A percentile compares a stretch with the other conserved stretches of the same genome.
phyloP scores from a whole-genome alignment of 164 flowering plant species.

The Houttuynia cordata region DNA sequence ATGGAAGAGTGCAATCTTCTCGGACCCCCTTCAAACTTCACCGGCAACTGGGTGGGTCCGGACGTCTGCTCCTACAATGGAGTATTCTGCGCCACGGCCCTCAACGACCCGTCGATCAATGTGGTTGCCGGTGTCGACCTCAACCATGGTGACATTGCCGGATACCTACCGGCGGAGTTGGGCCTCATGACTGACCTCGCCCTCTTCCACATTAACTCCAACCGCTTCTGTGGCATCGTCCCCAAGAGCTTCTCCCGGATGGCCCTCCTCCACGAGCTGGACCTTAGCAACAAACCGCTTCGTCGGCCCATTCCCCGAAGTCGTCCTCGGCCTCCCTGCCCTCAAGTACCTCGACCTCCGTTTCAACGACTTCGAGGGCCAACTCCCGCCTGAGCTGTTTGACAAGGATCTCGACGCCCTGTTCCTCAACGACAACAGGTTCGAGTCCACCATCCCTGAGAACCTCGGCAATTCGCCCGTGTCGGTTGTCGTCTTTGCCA shows the following conservation, averaged over 20 bases:
- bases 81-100: constrained; percentile 49
- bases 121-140: constrained; percentile 75
- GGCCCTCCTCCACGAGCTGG: constrained; percentile 39
- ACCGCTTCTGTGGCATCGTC: constrained; percentile 63
- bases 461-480: constrained; percentile 51
- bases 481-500: constrained; percentile 50
- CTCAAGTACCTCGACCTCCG: constrained; percentile 60
- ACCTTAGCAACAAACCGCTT: constrained; percentile 74
- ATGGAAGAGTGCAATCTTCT: constrained; percentile 57
- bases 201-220: constrained; percentile 59
- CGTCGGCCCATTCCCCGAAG: constrained; percentile 60
- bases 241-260: constrained; percentile 44
- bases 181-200: constrained; percentile 59
- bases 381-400: constrained; percentile 43
- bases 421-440: constrained; percentile 64
- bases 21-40: constrained; percentile 54
- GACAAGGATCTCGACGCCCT: constrained; percentile 49
- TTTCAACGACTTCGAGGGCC: constrained; percentile 67
- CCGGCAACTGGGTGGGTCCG: constrained; percentile 54
- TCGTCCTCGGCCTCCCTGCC: constrained; percentile 27
- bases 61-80: constrained; percentile 60
- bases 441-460: constrained; percentile 42
- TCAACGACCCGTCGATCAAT: constrained; percentile 30
- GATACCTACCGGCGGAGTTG: constrained; percentile 54
- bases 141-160: constrained; percentile 65